Conservation (phyloP, 2,329 filamentous ascomycete genomes). For the Venturia aucupariae region DNA sequence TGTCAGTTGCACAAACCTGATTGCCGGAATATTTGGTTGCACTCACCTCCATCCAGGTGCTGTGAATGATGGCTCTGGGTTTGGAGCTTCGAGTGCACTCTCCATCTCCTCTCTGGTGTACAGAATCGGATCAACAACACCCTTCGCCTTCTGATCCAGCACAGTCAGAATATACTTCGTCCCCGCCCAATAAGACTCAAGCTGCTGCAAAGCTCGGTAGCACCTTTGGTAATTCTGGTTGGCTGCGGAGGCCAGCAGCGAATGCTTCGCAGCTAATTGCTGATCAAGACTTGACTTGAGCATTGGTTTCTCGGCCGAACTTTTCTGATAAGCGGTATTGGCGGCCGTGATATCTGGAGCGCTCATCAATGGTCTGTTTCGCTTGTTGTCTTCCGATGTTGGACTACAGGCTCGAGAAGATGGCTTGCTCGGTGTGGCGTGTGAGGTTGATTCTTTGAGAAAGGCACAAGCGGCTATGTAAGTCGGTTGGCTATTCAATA, state of each 20-base stretch:
- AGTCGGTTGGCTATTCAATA: constrained; percentile 60
- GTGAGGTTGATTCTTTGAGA: constrained; percentile 68
- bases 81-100: constrained; percentile 50
- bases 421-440: constrained; percentile 53
- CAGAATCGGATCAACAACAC: constrained; percentile 65
- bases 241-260: constrained; percentile 67
- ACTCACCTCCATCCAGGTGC: constrained; percentile 40
- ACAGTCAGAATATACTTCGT: constrained; percentile 81
- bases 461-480: constrained; percentile 89
- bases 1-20: constrained; percentile 21
- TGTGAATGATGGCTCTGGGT: constrained; percentile 40
- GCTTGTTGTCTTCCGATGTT: constrained; percentile 19
- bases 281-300: constrained; percentile 23
- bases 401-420: constrained; percentile 50
- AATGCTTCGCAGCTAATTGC: constrained; percentile 53
- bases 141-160: constrained; percentile 78
- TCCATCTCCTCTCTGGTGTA: constrained; percentile 69
- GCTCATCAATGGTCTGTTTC: background rate
- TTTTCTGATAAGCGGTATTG: background rate
- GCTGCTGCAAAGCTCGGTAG: constrained; percentile 70
- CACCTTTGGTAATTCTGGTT: constrained; percentile 83
- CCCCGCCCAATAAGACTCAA: constrained; percentile 81
- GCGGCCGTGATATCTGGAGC: background rate
- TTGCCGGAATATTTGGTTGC: constrained; percentile 36
- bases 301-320: constrained; percentile 1